Base-by-base conservation (phyloP, 495 filamentous ascomycete species). In the Hypoxylon perforatum region DNA sequence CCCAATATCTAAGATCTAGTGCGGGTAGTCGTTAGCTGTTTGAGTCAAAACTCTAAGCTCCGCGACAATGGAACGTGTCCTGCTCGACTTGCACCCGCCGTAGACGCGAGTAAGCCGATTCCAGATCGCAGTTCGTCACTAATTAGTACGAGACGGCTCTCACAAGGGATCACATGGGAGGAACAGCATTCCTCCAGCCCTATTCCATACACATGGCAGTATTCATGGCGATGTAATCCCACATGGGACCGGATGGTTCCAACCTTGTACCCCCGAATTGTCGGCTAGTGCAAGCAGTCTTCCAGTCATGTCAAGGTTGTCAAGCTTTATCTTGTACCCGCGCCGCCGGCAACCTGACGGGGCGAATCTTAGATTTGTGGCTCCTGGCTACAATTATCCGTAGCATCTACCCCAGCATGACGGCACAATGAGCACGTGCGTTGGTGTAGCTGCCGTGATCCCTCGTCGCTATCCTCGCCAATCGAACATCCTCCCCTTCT, bases 371-470 rank as follows among this genome's bases (percentile, higher is more conserved):
- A 11, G 12, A n/a, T 38, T 12, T n/a, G 23, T 25, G 6, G 12
- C 39, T 48, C 3, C 42, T 17, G 25, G 36, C 25, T 36, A 17
- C 17, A 10, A 14, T 46, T 53, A 30, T 35, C 55, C 54, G 42
- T 49, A 21, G 35, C 36, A 49, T 14, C 8, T 67, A 49, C 50
- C 55, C 52, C 9, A 47, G 39, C 22, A 62, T 67, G 64, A 62
- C 64, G 41, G 17, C 28, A 54, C 46, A 11, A 52, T 62, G 58
- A 62, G 42, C 28, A 52, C 35, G n/a, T 11, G 12, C 18, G 46
- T 19, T 39, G 23, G 25, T 7, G 7, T 28, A 28, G 25, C 7
- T n/a, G n/a, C n/a, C n/a, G n/a, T n/a, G n/a, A n/a, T n/a, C n/a
- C n/a, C n/a, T 54, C 39, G 45, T 39, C 17, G 25, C 25, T 49